Evolutionary conservation across 306 rosid species (phyloP).

Genomic region (Vigna radiata): DNA sequence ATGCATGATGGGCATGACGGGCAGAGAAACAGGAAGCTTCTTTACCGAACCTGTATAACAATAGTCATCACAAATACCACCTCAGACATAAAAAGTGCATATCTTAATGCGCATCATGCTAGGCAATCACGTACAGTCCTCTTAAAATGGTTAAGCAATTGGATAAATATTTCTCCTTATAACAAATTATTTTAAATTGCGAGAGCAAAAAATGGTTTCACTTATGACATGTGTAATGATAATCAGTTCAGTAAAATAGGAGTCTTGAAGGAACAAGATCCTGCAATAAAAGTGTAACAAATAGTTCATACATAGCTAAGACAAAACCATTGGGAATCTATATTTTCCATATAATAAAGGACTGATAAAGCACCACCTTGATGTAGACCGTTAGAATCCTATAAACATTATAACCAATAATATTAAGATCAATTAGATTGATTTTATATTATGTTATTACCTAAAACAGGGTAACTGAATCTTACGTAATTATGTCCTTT

Average conservation of each 20-base stretch:
- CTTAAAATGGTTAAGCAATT: no score
- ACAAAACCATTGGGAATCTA: constrained; percentile 16
- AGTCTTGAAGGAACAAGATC: not conserved
- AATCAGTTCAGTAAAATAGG: no score
- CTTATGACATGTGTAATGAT: no score
- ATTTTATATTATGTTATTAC: no score
- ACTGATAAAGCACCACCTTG: not conserved
- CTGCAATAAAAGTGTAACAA: constrained; percentile 10
- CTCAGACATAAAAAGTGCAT: constrained; percentile 20
- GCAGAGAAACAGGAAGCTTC: constrained; percentile 54
- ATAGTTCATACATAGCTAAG: constrained; percentile 22
- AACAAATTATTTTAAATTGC: no score
- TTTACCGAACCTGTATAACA: constrained; percentile 66
- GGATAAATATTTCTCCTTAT: no score
- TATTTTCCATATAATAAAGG: constrained; percentile 8
- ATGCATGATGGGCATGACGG: constrained; percentile 61
- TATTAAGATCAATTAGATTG: no score
- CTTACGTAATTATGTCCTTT: no score
- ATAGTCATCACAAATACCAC: constrained; percentile 40
- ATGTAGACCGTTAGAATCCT: no score
- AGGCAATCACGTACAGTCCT: not conserved
- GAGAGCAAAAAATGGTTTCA: no score
- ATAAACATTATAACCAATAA: no score
- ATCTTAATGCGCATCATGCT: constrained; percentile 31
- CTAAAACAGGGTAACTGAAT: no score